Conservation (phyloP, 495 filamentous ascomycete species). For the Podospora fimiseda region DNA sequence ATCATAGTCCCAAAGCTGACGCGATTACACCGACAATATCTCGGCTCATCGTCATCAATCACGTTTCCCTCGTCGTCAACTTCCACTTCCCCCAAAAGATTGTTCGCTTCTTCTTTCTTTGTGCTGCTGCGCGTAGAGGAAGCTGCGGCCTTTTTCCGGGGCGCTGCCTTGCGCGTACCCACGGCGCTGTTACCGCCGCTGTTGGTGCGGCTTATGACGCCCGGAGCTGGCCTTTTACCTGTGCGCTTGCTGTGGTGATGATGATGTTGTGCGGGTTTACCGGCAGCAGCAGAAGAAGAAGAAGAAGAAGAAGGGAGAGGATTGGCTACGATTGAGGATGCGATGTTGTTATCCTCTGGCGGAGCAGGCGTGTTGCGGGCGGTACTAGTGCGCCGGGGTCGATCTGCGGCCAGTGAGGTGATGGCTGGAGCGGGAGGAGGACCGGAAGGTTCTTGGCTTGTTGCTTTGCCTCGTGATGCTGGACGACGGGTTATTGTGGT, state of each 20-base stretch:
- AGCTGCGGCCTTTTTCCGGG: conserved; percentile 50
- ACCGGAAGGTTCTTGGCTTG: conserved; percentile 41
- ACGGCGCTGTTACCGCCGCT: conserved; percentile 68
- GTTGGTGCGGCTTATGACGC: conserved; percentile 59
- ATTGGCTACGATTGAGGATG: neutral
- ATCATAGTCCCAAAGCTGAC: conserved; percentile 96
- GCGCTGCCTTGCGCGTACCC: conserved; percentile 73
- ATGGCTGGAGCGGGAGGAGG: conserved; percentile 10
- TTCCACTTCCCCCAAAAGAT: conserved; percentile 35
- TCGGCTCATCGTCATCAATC: conserved; percentile 80
- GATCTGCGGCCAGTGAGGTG: conserved; percentile 40
- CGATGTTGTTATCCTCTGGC: conserved; percentile 18
- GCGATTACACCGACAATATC: conserved; percentile 86
- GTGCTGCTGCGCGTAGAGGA: conserved; percentile 25
- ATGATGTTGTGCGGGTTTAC: neutral
- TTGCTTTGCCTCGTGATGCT: conserved; percentile 42
- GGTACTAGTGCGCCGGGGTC: conserved; percentile 50
- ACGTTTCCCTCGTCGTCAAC: conserved; percentile 63
- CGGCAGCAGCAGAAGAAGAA: neutral
- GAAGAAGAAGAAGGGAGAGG: neutral
- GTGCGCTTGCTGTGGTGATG: conserved; percentile 33
- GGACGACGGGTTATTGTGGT: conserved; percentile 31
- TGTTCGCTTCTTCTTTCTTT: conserved; percentile 21
- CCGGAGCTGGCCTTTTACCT: conserved; percentile 67
- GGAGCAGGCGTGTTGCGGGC: conserved; percentile 52